A percentile compares a stretch with the other conserved stretches of the same genome.
Conservation (phyloP, 1,284 basidiomycete species). For the Ganoderma sinense region DNA sequence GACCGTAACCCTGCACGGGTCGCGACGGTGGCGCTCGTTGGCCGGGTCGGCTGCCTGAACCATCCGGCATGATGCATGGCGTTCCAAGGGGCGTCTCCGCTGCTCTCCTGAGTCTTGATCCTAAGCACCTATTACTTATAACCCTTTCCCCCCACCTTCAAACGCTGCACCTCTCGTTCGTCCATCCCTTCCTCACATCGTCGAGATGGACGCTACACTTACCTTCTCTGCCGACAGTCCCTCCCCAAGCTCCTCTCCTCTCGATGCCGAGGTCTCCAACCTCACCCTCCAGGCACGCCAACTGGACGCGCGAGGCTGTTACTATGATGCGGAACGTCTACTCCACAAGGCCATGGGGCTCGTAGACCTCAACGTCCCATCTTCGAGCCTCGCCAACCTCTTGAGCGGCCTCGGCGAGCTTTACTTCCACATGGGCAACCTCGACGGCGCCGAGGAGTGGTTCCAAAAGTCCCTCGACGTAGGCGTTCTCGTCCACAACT, state of each 20-base stretch:
- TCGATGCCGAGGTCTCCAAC: constrained; percentile 22
- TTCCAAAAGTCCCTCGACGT: constrained; percentile 38
- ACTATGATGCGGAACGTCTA: constrained; percentile 37
- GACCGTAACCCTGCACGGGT: constrained; percentile 19
- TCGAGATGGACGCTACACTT: constrained; percentile 1
- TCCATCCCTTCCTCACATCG: neutral
- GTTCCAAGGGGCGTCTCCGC: neutral
- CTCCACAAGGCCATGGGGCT: constrained; percentile 39
- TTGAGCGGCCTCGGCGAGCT: constrained; percentile 43
- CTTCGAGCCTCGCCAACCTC: constrained; percentile 35
- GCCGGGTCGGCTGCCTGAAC: neutral
- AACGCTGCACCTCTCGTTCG: neutral
- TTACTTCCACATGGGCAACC: constrained; percentile 40
- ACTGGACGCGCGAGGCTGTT: constrained; percentile 36
- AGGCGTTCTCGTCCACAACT: constrained; percentile 30
- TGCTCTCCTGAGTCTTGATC: neutral
- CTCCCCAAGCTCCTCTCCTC: constrained; percentile 5
- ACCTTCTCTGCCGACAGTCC: neutral
- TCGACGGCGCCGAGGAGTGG: constrained; percentile 44
- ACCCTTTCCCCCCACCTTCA: neutral
- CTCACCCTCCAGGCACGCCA: constrained; percentile 32
- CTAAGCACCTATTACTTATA: neutral
- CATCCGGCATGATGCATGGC: neutral
- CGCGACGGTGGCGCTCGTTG: constrained; percentile 1
- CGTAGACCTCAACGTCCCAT: constrained; percentile 29